A percentile compares a stretch with the other conserved stretches of the same genome.
These are phyloP conservation scores for Triticum timopheevii DNA, from an alignment of 176 grass and related monocot species.

Conservation along the genomic window DNA sequence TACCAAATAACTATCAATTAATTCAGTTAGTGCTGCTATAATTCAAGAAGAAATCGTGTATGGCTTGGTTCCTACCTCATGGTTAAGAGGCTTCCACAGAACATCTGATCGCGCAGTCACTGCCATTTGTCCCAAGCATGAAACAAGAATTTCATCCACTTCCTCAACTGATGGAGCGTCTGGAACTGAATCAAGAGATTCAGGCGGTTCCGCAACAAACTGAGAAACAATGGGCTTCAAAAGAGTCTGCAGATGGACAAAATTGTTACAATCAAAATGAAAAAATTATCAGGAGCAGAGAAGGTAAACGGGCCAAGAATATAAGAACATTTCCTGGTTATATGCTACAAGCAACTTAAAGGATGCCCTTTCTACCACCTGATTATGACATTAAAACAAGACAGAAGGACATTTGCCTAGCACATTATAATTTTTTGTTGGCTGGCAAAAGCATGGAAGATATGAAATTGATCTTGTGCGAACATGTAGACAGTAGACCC, in stretches of 20 bases:
- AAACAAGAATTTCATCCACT: slow-evolving; percentile 72
- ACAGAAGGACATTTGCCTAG: not conserved
- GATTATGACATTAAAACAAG: not conserved
- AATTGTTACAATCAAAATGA: not conserved
- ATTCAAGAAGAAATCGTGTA: slow-evolving; percentile 8
- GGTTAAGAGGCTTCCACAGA: slow-evolving; percentile 94
- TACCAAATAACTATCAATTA: not conserved
- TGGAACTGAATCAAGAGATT: slow-evolving; percentile 32
- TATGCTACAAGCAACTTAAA: not conserved
- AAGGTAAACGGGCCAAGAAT: not conserved
- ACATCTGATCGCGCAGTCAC: slow-evolving; percentile 80
- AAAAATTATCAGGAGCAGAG: not conserved
- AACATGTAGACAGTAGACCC: not conserved
- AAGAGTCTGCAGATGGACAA: slow-evolving; percentile 48
- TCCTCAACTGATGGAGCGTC: slow-evolving; percentile 62
- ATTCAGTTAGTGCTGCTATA: not conserved
- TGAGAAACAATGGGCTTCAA: slow-evolving; percentile 76
- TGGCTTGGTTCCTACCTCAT: slow-evolving; percentile 66
- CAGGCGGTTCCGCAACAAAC: slow-evolving; percentile 53
- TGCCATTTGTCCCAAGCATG: slow-evolving; percentile 93
- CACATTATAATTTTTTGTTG: not conserved
- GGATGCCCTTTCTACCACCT: not conserved
- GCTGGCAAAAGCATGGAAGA: slow-evolving; percentile 16
- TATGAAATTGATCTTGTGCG: not conserved
- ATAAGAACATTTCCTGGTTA: not conserved